Evolutionary conservation across 306 rosid genomes (phyloP), one percentile per base, ranked within the genome.

Genomic region (Prunus mume): DNA sequence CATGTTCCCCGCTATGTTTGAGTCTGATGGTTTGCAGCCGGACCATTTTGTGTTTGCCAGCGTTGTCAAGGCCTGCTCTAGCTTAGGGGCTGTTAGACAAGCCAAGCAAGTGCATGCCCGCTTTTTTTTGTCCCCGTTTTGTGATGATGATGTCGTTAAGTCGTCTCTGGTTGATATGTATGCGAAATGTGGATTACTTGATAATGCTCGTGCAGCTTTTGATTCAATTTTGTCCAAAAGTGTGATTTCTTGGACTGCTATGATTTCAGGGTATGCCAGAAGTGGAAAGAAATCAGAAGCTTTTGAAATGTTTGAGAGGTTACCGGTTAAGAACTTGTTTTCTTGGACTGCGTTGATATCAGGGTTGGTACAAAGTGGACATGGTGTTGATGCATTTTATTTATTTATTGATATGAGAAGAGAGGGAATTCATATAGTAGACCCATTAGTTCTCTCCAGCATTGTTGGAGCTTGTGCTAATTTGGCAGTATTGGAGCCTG

Each of bases 281-380:
- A 78, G 85, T 74, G 98, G 97, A 4, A 80, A 85, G 72, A 88
- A 87, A 75, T 73, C 45, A 4, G 94, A 90, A 27, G 96, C 98
- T 72, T 25, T 88, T 47, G 80, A 62, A 25, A 68, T 93, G 65
- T 88, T 93, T 77, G 52, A 60, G 52, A 70, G 71, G 55, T 66
- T 84, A 1, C 93, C 93, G 5, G 20, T 56, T 4, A 82, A 81
- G 66, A 90, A 87, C 63, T 86, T 93, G 85, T 86, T 76, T 79
- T 78, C 91, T 64, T 93, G 97, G 97, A 91, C 98, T 7, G 91
- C 98, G 69, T 81, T 93, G 89, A 90, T 93, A 78, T 91, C 97
- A 0, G 98, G 98, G 72, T 85, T 90, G 83, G 91, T 87, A 66
- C 96, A 91, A 77, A 91, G 97, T 77, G 97, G 96, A 63, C 83